Evolutionary conservation across 345 rosid genomes (phyloP).

Genomic region (Eucalyptus tenuipes): DNA sequence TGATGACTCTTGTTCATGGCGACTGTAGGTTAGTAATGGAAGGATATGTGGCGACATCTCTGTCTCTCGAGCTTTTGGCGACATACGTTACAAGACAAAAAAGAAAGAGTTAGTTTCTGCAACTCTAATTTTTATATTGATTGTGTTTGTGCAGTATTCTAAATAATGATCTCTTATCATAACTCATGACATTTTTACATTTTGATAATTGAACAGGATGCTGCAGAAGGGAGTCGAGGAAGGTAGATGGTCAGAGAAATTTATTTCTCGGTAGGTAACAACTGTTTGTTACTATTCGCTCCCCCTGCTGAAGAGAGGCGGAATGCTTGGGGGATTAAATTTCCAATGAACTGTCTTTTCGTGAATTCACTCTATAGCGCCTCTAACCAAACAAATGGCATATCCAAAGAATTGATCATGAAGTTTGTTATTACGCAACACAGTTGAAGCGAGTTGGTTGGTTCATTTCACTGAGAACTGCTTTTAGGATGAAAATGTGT

Average conservation of each 20-base stretch:
- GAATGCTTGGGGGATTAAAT: neutral
- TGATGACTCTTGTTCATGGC: neutral
- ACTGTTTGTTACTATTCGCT: neutral
- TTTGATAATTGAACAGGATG: conserved; percentile 44
- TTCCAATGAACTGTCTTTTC: neutral
- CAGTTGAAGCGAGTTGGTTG: neutral
- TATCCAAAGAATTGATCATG: neutral
- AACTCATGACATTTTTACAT: neutral
- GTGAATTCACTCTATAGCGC: neutral
- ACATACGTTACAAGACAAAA: conserved; percentile 80
- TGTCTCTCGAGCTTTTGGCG: conserved; percentile 94
- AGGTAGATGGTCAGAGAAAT: conserved; percentile 86
- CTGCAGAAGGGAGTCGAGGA: conserved; percentile 74
- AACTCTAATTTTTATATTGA: neutral
- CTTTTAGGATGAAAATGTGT: neutral
- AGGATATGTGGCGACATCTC: conserved; percentile 96
- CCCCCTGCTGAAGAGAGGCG: neutral
- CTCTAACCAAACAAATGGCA: neutral
- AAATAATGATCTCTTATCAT: neutral
- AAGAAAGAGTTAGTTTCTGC: conserved; percentile 51
- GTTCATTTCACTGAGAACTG: neutral
- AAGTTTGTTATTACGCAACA: neutral
- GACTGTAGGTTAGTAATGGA: conserved; percentile 61
- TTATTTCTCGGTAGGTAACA: conserved; percentile 53
- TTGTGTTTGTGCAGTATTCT: neutral